Conservation (phyloP, 306 rosid genomes). For the Psophocarpus tetragonolobus region DNA sequence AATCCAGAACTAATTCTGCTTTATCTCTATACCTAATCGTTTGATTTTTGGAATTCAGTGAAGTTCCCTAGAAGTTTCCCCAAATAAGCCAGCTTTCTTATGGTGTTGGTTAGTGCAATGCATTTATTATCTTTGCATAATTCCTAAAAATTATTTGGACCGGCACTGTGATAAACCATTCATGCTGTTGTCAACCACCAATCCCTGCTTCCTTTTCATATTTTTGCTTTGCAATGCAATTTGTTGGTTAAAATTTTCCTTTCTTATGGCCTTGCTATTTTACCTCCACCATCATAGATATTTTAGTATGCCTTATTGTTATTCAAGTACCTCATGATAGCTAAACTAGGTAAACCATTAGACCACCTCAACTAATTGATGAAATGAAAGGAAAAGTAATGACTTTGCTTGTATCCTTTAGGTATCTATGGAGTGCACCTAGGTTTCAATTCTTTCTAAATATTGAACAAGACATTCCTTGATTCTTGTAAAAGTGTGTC, state of each 20-base stretch:
- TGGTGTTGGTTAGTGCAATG: neutral
- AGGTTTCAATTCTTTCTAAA: neutral
- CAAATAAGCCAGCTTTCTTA: neutral
- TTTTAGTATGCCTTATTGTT: neutral
- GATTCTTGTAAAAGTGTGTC: too few relatives aligned
- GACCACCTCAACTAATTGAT: neutral
- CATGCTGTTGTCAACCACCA: neutral
- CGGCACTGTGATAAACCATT: neutral
- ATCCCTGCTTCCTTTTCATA: conserved; percentile 4
- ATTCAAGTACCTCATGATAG: neutral
- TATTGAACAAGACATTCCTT: too few relatives aligned
- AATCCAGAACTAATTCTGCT: neutral
- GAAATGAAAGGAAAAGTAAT: neutral
- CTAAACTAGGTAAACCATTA: neutral
- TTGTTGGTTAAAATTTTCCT: neutral
- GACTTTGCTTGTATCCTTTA: neutral
- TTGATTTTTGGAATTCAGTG: neutral
- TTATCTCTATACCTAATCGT: neutral
- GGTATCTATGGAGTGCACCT: neutral
- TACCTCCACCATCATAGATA: neutral
- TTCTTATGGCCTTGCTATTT: neutral
- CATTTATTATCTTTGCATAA: neutral
- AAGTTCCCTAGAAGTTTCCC: neutral
- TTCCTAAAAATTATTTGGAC: neutral
- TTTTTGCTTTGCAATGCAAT: neutral